phyloP scores from a whole-genome alignment of 345 rosid species.

The Populus pruinosa region DNA sequence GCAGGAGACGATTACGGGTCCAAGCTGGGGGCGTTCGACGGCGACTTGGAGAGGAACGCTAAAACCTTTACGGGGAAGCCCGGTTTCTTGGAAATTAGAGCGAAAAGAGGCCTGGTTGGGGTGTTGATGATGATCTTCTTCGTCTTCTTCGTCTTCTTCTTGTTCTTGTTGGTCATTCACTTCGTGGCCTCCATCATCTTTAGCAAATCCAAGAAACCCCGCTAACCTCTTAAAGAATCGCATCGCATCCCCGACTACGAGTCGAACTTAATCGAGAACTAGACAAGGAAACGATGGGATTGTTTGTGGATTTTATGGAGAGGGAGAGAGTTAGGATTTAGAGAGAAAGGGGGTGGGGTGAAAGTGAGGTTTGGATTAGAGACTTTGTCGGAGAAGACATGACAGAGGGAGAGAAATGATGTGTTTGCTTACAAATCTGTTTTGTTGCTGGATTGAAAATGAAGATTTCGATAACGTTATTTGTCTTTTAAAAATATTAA shows the following conservation, averaged over 20 bases:
- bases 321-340: neutral
- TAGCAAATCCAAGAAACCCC: constrained; percentile 70
- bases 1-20: constrained; percentile 64
- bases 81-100: constrained; percentile 53
- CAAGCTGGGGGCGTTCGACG: constrained; percentile 62
- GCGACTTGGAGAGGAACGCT: constrained; percentile 77
- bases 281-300: neutral
- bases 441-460: neutral
- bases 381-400: neutral
- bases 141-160: constrained; percentile 21
- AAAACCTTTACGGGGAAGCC: constrained; percentile 74
- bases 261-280: neutral
- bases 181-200: constrained; percentile 52
- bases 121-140: constrained; percentile 1
- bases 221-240: constrained; percentile 78
- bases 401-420: neutral
- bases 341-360: neutral
- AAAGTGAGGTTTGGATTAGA: neutral
- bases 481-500: too few species aligned
- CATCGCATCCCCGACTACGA: constrained; percentile 38
- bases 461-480: neutral
- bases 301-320: neutral
- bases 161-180: constrained; percentile 42
- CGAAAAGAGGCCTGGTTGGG: constrained; percentile 18
- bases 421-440: neutral